Evolutionary conservation across 2,329 filamentous ascomycete genomes (phyloP).

Genomic region (Myotisia sp.): DNA sequence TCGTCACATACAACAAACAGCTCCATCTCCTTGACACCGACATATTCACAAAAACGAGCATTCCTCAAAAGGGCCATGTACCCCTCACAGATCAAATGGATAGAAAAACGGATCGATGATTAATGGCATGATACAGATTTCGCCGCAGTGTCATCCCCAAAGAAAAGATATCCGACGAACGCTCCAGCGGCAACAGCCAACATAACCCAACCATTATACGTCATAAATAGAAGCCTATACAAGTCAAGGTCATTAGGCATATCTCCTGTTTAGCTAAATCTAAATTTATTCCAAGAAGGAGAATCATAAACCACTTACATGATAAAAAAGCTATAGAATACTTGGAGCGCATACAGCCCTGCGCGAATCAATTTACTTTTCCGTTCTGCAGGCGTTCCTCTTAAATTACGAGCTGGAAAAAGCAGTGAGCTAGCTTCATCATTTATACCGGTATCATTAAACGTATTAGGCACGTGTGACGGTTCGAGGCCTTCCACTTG

Average conservation of each 20-base stretch:
- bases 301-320: slow-evolving; percentile 55
- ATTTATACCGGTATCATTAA: slow-evolving; percentile 5
- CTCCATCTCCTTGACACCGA: neutral
- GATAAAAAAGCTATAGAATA: slow-evolving; percentile 98
- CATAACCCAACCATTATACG: slow-evolving; percentile 99
- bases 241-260: too few species aligned
- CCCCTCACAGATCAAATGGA: neutral
- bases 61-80: slow-evolving; percentile 1
- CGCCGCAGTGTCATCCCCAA: slow-evolving; percentile 56
- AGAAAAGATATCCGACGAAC: slow-evolving; percentile 73
- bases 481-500: neutral
- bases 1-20: neutral
- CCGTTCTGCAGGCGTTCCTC: slow-evolving; percentile 43
- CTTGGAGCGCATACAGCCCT: slow-evolving; percentile 74
- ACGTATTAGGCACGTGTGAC: neutral
- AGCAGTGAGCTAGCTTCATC: slow-evolving; percentile 53
- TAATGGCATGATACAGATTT: slow-evolving; percentile 90
- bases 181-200: slow-evolving; percentile 75
- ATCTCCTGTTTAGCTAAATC: too few species aligned
- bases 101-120: too few species aligned
- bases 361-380: slow-evolving; percentile 67
- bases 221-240: slow-evolving; percentile 94
- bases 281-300: neutral
- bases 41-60: neutral
- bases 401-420: slow-evolving; percentile 57